These are phyloP conservation scores for Dittrichia graveolens DNA, from an alignment of 129 eudicot genomes.

Conservation along the genomic window DNA sequence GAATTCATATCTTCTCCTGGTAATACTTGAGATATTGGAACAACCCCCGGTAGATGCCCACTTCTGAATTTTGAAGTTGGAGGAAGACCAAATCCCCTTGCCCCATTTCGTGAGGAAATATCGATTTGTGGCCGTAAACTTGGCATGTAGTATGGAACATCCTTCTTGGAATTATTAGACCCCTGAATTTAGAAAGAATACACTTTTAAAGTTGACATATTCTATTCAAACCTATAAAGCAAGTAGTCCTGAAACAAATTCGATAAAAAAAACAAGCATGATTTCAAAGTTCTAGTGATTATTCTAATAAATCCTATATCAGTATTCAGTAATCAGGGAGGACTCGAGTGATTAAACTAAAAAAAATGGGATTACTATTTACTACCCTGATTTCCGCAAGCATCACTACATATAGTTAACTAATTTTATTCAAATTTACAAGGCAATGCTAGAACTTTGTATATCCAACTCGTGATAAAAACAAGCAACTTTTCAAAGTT, in stretches of 20 bases:
- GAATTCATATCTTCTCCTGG: slow-evolving; percentile 50
- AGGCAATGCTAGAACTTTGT: neutral
- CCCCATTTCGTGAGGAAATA: slow-evolving; percentile 44
- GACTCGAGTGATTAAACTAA: no score
- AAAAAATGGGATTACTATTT: no score
- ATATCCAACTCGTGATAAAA: neutral
- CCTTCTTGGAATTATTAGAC: slow-evolving; percentile 51
- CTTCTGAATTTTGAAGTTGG: slow-evolving; percentile 66
- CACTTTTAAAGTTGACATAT: neutral
- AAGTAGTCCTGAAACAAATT: neutral
- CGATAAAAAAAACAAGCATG: neutral
- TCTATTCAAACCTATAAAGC: neutral
- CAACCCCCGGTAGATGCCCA: slow-evolving; percentile 59
- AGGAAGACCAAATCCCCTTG: slow-evolving; percentile 63
- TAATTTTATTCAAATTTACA: neutral
- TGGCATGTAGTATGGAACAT: slow-evolving; percentile 44
- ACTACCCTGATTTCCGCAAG: no score
- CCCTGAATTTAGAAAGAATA: slow-evolving; percentile 44
- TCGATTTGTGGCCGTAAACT: slow-evolving; percentile 44
- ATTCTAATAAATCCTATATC: slow-evolving; percentile 3
- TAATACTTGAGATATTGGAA: slow-evolving; percentile 59
- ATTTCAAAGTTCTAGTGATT: neutral
- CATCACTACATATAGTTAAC: neutral
- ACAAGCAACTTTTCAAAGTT: neutral
- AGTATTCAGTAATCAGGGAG: neutral